phyloP scores from a whole-genome alignment of 2,329 filamentous ascomycete species.

The Chaetomiaceae sp. region DNA sequence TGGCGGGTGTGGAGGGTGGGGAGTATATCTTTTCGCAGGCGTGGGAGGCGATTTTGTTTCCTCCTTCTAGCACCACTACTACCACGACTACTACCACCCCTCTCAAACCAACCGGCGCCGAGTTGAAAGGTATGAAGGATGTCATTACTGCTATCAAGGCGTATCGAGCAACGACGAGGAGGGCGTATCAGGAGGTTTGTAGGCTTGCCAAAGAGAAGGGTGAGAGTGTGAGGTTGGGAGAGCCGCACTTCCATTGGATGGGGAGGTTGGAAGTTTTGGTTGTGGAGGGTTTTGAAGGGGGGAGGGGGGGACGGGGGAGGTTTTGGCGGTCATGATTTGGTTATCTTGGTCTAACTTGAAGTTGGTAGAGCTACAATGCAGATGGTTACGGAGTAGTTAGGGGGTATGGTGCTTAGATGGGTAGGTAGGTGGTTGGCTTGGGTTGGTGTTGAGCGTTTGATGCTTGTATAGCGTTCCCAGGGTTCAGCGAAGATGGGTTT shows the following conservation, averaged over 20 bases:
- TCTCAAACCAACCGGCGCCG: constrained; percentile 27
- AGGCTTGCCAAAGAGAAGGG: constrained; percentile 15
- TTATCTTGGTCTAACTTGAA: too few relatives aligned
- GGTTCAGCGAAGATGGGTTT: too few relatives aligned
- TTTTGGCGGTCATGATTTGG: constrained; percentile 12
- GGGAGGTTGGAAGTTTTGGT: constrained; percentile 37
- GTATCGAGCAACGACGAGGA: constrained; percentile 35
- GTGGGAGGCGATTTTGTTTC: constrained; percentile 45
- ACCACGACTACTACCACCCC: constrained; percentile 10
- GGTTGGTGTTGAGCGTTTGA: too few relatives aligned
- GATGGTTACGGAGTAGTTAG: too few relatives aligned
- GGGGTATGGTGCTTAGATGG: too few relatives aligned
- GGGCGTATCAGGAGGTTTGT: constrained; percentile 23
- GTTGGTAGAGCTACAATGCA: too few relatives aligned
- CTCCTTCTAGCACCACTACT: neutral
- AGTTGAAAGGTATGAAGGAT: constrained; percentile 40
- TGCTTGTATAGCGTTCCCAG: too few relatives aligned
- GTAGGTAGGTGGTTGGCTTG: too few relatives aligned
- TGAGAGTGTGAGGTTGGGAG: constrained; percentile 11
- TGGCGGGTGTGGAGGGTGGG: constrained; percentile 44
- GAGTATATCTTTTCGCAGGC: constrained; percentile 47
- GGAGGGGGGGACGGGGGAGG: neutral
- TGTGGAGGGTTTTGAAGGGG: constrained; percentile 27
- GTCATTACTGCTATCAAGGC: constrained; percentile 40
- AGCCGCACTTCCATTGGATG: constrained; percentile 36